Percentiles rank a stretch among this genome's conserved stretches.
Evolutionary conservation across 345 rosid species (phyloP).

Genomic region (Camelina sativa): DNA sequence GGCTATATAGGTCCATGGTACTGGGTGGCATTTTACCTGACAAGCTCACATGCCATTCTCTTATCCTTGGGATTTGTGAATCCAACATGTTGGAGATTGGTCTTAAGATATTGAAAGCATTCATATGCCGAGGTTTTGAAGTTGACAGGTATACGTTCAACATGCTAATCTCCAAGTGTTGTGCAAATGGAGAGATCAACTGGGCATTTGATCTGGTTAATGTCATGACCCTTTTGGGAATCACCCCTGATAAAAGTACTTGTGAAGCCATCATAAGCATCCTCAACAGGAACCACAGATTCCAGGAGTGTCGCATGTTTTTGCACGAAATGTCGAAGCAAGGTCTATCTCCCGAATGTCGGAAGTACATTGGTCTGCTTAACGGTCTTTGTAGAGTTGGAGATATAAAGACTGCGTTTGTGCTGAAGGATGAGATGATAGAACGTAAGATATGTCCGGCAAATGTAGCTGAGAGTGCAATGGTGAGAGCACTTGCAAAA

Average conservation of each 20-base stretch:
- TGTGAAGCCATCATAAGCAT: slow-evolving; percentile 51
- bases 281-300: slow-evolving; percentile 56
- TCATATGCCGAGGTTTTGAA: slow-evolving; percentile 55
- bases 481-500: slow-evolving; percentile 83
- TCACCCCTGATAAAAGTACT: slow-evolving; percentile 54
- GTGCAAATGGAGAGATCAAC: slow-evolving; percentile 52
- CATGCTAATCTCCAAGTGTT: slow-evolving; percentile 61
- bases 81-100: slow-evolving; percentile 66
- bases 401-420: slow-evolving; percentile 61
- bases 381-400: slow-evolving; percentile 72
- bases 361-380: slow-evolving; percentile 58
- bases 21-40: slow-evolving; percentile 59
- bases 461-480: slow-evolving; percentile 81
- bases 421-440: slow-evolving; percentile 74
- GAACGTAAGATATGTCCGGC: slow-evolving; percentile 47
- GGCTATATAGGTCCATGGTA: slow-evolving; percentile 55
- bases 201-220: slow-evolving; percentile 59
- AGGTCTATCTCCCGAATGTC: slow-evolving; percentile 56
- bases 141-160: slow-evolving; percentile 61
- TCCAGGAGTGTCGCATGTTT: slow-evolving; percentile 57
- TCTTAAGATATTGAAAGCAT: slow-evolving; percentile 62
- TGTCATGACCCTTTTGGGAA: slow-evolving; percentile 55
- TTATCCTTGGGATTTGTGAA: slow-evolving; percentile 69
- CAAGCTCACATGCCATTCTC: slow-evolving; percentile 67
- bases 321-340: slow-evolving; percentile 64